These are phyloP conservation scores for Schizochytrium sp. DNA, from an alignment of 108 stramenopile genomes.

Conservation along the genomic window DNA sequence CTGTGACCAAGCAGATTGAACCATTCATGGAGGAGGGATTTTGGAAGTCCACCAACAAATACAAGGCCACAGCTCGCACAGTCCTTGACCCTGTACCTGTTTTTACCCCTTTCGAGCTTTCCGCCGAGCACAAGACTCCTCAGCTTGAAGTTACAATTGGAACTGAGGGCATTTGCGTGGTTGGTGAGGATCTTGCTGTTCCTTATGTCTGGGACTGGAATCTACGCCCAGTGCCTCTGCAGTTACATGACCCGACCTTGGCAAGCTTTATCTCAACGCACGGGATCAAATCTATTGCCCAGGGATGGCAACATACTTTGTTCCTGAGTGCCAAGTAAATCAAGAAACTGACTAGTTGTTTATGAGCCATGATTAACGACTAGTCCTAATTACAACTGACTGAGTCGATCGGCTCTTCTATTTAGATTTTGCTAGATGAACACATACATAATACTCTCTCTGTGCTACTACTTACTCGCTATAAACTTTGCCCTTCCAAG, in stretches of 20 bases:
- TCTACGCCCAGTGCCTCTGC: neutral
- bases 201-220: conserved; percentile 51
- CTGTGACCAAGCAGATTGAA: neutral
- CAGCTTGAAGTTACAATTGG: neutral
- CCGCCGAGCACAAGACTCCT: neutral
- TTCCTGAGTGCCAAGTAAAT: neutral
- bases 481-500: too few species aligned
- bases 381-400: too few species aligned
- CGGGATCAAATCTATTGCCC: conserved; percentile 3
- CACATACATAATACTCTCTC: too few species aligned
- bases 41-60: neutral
- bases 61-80: neutral
- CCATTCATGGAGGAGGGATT: neutral
- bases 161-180: neutral
- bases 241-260: neutral
- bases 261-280: neutral
- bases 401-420: too few species aligned
- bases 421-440: too few species aligned
- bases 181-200: conserved; percentile 10
- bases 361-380: too few species aligned
- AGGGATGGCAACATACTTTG: conserved; percentile 41
- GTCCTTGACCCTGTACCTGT: neutral
- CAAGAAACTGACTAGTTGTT: too few species aligned
- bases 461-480: too few species aligned
- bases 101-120: neutral